Percentiles rank a stretch among this genome's conserved stretches.
These are phyloP conservation scores for Copromyces sp. DNA, from an alignment of 495 filamentous ascomycete genomes.

Conservation along the genomic window DNA sequence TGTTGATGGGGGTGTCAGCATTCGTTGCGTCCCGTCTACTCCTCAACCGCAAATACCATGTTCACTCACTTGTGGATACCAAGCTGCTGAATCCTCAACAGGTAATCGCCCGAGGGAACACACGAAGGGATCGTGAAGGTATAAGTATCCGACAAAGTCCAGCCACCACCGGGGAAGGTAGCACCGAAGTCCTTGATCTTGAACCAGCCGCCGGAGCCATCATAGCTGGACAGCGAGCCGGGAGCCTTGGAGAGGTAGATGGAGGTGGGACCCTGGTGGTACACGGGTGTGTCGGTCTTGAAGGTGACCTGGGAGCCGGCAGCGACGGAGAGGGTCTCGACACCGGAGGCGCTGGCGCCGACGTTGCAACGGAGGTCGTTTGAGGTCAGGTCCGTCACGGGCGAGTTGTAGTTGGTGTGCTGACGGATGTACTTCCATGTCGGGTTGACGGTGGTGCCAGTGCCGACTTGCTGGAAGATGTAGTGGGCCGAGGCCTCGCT, in stretches of 20 bases:
- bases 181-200: conserved; percentile 44
- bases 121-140: conserved; percentile 43
- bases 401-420: conserved; percentile 51
- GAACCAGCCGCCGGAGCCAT: conserved; percentile 46
- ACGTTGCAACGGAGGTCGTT: conserved; percentile 51
- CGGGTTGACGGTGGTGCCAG: conserved; percentile 30
- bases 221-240: conserved; percentile 29
- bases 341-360: conserved; percentile 34
- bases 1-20: neutral
- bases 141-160: conserved; percentile 31
- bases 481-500: conserved; percentile 34
- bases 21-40: neutral
- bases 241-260: conserved; percentile 45
- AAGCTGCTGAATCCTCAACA: conserved; percentile 51
- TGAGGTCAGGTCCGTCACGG: conserved; percentile 45
- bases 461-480: conserved; percentile 42
- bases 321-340: conserved; percentile 34
- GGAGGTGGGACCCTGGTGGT: conserved; percentile 48
- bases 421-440: conserved; percentile 43
- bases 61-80: conserved; percentile 43
- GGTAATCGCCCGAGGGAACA: conserved; percentile 49
- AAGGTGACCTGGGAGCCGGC: conserved; percentile 44
- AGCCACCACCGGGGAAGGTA: conserved; percentile 27
- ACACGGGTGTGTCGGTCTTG: conserved; percentile 42
- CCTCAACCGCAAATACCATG: neutral